phyloP scores from a whole-genome alignment of 495 filamentous ascomycete species.

The Hamigera avellanea region DNA sequence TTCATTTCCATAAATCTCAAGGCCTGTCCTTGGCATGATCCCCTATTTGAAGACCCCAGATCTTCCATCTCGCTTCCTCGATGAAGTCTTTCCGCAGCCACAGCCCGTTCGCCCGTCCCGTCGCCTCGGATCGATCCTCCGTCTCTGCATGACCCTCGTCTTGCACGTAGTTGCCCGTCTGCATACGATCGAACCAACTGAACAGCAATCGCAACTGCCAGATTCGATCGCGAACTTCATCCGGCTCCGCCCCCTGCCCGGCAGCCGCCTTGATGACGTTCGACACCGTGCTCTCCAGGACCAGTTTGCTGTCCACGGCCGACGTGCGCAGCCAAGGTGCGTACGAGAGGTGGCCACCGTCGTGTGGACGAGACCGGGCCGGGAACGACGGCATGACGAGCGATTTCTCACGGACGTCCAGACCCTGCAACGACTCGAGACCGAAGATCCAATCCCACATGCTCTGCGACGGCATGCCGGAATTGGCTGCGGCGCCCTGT shows the following conservation, averaged over 20 bases:
- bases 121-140: conserved; percentile 29
- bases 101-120: conserved; percentile 13
- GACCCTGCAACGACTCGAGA: conserved; percentile 44
- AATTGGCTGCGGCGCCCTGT: conserved; percentile 12
- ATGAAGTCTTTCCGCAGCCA: conserved; percentile 33
- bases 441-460: conserved; percentile 71
- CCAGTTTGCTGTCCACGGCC: conserved; percentile 66
- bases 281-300: conserved; percentile 51
- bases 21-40: too few relatives aligned
- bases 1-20: too few relatives aligned
- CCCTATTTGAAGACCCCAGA: conserved; percentile 47
- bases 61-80: conserved; percentile 32
- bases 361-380: conserved; percentile 15
- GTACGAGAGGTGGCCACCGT: conserved; percentile 22
- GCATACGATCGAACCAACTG: conserved; percentile 57
- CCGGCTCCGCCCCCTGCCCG: conserved; percentile 24
- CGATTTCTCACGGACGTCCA: conserved; percentile 67
- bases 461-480: conserved; percentile 25
- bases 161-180: conserved; percentile 20
- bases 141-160: conserved; percentile 23
- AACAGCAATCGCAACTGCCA: conserved; percentile 70
- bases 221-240: conserved; percentile 47
- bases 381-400: conserved; percentile 54
- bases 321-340: conserved; percentile 42
- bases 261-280: conserved; percentile 37